Percentiles rank a stretch among this genome's conserved stretches.
Conservation (phyloP, 1,284 basidiomycete genomes). For the Leccinum griseonigrum region DNA sequence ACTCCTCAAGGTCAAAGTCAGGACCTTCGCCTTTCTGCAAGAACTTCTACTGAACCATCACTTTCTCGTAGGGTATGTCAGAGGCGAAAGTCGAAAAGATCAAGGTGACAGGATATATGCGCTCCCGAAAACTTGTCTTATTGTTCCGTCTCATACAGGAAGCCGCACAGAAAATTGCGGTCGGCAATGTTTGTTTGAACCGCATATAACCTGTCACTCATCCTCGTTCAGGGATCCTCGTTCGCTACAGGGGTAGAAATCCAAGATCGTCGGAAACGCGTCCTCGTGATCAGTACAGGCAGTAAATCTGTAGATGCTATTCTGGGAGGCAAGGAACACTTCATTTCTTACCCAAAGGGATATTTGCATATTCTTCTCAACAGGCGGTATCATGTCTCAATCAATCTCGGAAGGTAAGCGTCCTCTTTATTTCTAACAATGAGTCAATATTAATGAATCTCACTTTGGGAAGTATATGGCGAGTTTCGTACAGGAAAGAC, state of each 20-base stretch:
- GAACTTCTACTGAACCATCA: conserved; percentile 5
- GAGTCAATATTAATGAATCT: neutral
- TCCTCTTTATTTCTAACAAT: neutral
- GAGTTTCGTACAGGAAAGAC: conserved; percentile 88
- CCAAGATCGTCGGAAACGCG: conserved; percentile 78
- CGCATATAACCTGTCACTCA: neutral
- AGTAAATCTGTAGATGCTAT: conserved; percentile 89
- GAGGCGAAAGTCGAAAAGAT: conserved; percentile 96
- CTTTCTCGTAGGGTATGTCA: conserved; percentile 65
- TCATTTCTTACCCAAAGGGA: neutral
- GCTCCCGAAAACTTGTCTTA: conserved; percentile 10
- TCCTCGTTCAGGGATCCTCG: conserved; percentile 64
- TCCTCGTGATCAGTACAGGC: conserved; percentile 81
- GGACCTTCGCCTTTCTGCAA: conserved; percentile 15
- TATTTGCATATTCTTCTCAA: neutral
- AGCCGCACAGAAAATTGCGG: conserved; percentile 81
- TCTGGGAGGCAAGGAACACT: conserved; percentile 62
- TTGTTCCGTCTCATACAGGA: conserved; percentile 49
- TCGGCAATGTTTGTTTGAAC: conserved; percentile 27
- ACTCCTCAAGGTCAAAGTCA: conserved; percentile 87
- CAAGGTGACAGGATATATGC: conserved; percentile 54
- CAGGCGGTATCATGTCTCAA: conserved; percentile 85
- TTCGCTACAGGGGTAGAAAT: conserved; percentile 90
- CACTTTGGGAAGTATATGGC: conserved; percentile 58
- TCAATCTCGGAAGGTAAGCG: conserved; percentile 83